phyloP scores from a whole-genome alignment of 176 grass and related monocot species.

The Avena sativa region DNA sequence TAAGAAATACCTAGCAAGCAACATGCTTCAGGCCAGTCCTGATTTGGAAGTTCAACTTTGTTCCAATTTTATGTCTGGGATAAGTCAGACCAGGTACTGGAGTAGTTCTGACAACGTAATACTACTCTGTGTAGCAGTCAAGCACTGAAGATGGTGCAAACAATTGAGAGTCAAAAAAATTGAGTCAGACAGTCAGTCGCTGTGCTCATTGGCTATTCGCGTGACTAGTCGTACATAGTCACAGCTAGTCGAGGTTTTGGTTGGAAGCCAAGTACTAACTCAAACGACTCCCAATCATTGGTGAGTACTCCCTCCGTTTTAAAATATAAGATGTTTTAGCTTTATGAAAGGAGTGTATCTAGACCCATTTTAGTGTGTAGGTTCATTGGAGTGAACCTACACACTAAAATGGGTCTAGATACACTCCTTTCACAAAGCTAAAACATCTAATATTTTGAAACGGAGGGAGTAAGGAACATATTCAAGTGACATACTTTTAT shows the following conservation, averaged over 20 bases:
- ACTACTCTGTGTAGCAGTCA: background rate
- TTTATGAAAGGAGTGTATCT: too few relatives aligned
- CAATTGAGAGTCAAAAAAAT: background rate
- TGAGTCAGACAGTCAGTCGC: background rate
- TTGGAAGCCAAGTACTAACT: background rate
- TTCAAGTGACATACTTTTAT: background rate
- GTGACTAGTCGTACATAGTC: background rate
- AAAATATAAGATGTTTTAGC: too few relatives aligned
- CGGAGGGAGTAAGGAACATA: too few relatives aligned
- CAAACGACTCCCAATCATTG: background rate
- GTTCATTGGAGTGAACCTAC: too few relatives aligned
- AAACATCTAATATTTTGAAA: too few relatives aligned
- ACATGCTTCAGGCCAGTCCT: background rate
- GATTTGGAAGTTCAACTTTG: background rate
- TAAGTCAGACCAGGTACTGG: background rate
- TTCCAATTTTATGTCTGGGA: background rate
- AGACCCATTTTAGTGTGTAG: too few relatives aligned
- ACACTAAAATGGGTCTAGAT: too few relatives aligned
- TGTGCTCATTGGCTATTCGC: background rate
- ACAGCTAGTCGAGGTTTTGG: background rate
- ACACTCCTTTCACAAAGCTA: too few relatives aligned
- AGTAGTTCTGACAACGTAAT: constrained; percentile 13
- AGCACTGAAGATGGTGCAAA: background rate
- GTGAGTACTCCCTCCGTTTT: background rate
- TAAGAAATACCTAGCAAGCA: background rate